A percentile compares a stretch with the other conserved stretches of the same genome.
Evolutionary conservation across 495 filamentous ascomycete genomes (phyloP).

Genomic region (Pyronema domesticum): DNA sequence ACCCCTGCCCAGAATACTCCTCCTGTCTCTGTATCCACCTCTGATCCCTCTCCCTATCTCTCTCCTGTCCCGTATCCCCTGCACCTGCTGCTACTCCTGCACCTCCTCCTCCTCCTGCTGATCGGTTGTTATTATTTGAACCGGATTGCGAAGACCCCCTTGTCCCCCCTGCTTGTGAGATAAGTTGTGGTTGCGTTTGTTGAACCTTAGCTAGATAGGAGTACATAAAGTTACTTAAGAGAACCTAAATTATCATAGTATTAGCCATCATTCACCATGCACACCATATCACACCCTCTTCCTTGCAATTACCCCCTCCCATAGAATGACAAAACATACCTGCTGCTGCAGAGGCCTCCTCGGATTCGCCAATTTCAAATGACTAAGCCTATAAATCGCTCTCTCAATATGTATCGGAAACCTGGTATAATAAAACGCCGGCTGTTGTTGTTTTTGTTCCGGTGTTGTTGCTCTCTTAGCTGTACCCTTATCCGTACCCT

Average conservation of each 20-base stretch:
- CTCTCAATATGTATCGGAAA: conserved; percentile 93
- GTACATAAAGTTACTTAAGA: conserved; percentile 99
- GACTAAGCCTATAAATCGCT: conserved; percentile 95
- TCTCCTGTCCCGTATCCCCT: not conserved
- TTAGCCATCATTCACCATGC: no score
- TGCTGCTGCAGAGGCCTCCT: conserved; percentile 83
- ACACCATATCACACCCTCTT: no score
- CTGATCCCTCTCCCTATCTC: not conserved
- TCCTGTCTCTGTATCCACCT: not conserved
- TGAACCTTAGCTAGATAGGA: conserved; percentile 97
- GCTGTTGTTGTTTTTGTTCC: conserved; percentile 46
- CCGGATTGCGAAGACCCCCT: no score
- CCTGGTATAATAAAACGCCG: conserved; percentile 78
- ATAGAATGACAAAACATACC: no score
- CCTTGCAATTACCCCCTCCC: no score
- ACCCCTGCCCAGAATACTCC: not conserved
- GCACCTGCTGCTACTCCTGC: not conserved
- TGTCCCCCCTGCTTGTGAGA: conserved; percentile 33
- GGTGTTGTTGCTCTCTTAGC: conserved; percentile 59
- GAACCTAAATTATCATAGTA: conserved; percentile 30
- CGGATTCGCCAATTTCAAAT: conserved; percentile 96
- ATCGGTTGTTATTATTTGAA: not conserved
- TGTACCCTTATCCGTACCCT: conserved; percentile 48
- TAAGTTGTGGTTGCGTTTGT: conserved; percentile 84
- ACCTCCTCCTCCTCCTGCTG: not conserved